Percentiles rank a stretch among this genome's conserved stretches.
phyloP scores from a whole-genome alignment of 768 basidiomycete species.

The Leccinum sublutescens region DNA sequence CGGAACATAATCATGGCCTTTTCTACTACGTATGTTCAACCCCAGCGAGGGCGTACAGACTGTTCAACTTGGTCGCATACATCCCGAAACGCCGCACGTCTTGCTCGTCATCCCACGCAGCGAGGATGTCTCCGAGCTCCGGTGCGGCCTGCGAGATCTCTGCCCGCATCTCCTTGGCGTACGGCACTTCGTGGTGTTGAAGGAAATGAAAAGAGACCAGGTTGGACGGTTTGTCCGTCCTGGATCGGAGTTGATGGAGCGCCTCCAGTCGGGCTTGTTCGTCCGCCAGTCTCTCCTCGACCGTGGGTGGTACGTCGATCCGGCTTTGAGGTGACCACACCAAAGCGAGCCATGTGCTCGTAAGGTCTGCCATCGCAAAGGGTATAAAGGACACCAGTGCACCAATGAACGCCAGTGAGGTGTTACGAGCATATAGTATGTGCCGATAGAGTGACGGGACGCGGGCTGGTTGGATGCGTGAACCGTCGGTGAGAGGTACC shows the following conservation, averaged over 20 bases:
- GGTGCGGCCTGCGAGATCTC: constrained; percentile 18
- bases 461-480: constrained; percentile 32
- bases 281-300: constrained; percentile 35
- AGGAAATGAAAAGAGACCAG: constrained; percentile 29
- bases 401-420: constrained; percentile 47
- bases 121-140: constrained; percentile 16
- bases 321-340: constrained; percentile 33
- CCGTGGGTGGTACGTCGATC: constrained; percentile 35
- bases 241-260: constrained; percentile 20
- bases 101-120: constrained; percentile 29
- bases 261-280: constrained; percentile 36
- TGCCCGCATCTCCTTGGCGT: constrained; percentile 16
- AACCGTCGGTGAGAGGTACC: constrained; percentile 29
- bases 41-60: constrained; percentile 22
- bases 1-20: background rate
- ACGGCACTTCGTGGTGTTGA: constrained; percentile 17
- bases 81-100: constrained; percentile 26
- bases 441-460: constrained; percentile 46
- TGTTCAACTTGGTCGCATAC: constrained; percentile 29
- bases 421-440: constrained; percentile 46
- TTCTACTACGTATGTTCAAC: background rate
- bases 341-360: constrained; percentile 48
- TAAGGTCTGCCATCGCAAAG: constrained; percentile 47
- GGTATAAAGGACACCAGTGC: constrained; percentile 44
- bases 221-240: constrained; percentile 26